A percentile compares a stretch with the other conserved stretches of the same genome.
phyloP scores from a whole-genome alignment of 768 basidiomycete genomes.

The Tubosaeta sp. region DNA sequence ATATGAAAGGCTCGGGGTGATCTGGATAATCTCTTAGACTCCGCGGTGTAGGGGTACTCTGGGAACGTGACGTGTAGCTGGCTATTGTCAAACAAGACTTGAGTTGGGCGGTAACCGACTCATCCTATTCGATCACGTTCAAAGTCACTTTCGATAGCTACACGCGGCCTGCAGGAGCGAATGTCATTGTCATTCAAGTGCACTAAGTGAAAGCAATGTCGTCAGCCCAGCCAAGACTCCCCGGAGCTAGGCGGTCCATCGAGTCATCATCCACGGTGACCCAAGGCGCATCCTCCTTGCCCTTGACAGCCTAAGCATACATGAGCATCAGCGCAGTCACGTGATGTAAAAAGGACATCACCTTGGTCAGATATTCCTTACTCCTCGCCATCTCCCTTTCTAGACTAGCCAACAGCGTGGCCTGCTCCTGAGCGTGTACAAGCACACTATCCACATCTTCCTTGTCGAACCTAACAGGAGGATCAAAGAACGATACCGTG shows the following conservation, averaged over 20 bases:
- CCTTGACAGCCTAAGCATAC: conserved; percentile 26
- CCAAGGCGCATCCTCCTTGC: conserved; percentile 27
- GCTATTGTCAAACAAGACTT: no score
- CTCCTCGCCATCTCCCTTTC: conserved; percentile 46
- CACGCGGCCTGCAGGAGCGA: no score
- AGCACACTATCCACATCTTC: conserved; percentile 60
- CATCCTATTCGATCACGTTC: no score
- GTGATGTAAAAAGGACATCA: conserved; percentile 18
- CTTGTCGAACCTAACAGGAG: conserved; percentile 53
- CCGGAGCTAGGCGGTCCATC: conserved; percentile 19
- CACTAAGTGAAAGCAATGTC: conserved; percentile 22
- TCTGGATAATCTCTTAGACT: neutral
- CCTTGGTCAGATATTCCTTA: conserved; percentile 73
- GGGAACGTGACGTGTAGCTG: no score
- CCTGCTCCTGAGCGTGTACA: conserved; percentile 48
- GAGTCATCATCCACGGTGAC: conserved; percentile 27
- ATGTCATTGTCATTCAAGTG: neutral
- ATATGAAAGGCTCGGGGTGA: neutral
- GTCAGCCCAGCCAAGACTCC: conserved; percentile 22
- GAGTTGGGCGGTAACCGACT: no score
- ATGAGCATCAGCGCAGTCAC: neutral
- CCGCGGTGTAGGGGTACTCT: no score
- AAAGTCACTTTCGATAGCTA: no score
- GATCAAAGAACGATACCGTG: conserved; percentile 72
- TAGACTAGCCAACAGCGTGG: conserved; percentile 17